Base-by-base conservation (phyloP, 495 filamentous ascomycete genomes). In the Aspergillus cavernicola region DNA sequence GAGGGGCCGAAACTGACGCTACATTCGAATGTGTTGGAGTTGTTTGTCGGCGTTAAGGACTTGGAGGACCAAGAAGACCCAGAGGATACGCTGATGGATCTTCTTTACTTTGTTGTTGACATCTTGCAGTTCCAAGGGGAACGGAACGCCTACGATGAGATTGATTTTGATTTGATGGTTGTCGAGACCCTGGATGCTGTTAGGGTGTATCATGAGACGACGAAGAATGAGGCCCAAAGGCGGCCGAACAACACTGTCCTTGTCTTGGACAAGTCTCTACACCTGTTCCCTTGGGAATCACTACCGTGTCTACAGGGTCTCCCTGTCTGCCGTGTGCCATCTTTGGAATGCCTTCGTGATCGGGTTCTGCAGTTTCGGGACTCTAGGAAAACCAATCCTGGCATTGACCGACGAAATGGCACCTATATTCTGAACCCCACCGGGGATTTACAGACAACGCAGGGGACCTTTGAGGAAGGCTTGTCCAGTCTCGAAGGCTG, bases 101-200 rank as follows among this genome's bases (percentile, higher is more conserved):
- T 98, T 41, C 78, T 98, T 0, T 96, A 96, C 67, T 97, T 97
- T 61, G 89, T 97, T 8, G 85, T 97, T 4, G 93, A 98, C 64
- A 92, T 97, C 43, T 73, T 97, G 23, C 95, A 97, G 68, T 98
- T 97, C 69, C 88, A 95, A 57, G 93, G 93, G 2, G 93, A 98
- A 69, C 81, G 85, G 26, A 97, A 97, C 66, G 93, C 95, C 2
- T 97, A 96, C 71, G 95, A 97, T 63, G 93, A 98, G 71, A 87
- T 98, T 60, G 92, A 98, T 65, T 92, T 96, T 58, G 93, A 98
- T 61, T 79, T 83, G 66, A 90, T 97, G 77, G 82, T 87, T 13
- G 75, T 97, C 15, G 90, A 93, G 33, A 89, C 87, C 1, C 77
- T 85, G 6, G 90, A 95, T 65, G 88, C 90, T 5, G 70, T 97